Base-by-base conservation (phyloP, 768 basidiomycete species). In the Mycena haematopus region DNA sequence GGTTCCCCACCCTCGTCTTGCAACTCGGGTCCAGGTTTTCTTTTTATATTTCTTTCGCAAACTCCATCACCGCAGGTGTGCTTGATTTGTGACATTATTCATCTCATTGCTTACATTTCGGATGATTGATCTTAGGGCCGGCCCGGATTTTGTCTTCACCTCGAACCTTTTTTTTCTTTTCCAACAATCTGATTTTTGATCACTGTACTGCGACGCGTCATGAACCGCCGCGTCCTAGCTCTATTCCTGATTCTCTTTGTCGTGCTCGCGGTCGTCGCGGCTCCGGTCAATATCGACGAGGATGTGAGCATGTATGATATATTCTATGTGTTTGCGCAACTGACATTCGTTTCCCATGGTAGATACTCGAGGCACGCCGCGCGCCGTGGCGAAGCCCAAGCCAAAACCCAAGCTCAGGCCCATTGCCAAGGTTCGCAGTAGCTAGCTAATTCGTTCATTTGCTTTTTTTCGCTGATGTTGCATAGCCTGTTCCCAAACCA, bases 181-280 rank as follows among this genome's bases (percentile, higher is more conserved):
- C 14, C 54, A 27, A 45, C 27, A 25, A 24, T 35, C 36, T 15
- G 11, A 42, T 42, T 42, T n/a, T 19, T n/a, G 17, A n/a, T 25
- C 21, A 45, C 44, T 31, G 2, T 35, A 46, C n/a, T 45, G 1
- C 42, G 33, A 58, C 51, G 51, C 50, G 42, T n/a, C 38, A 59
- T 59, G 58, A 52, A 59, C 58, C 58, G 25, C 36, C 58, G 58
- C 58, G n/a, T 59, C 10, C 40, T 52, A 22, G 40, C 50, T 22
- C 38, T 59, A 3, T 52, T 59, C 40, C 22, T 59, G 31, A 36
- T 52, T 14, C 49, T 59, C 22, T 59, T 27, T 29, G 50, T 17
- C 24, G 58, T 35, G 38, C 38, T 59, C 51, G 25, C 58, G 15
- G 50, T 59, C 27, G n/a, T 58, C 50, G 57, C 57, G 33, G 57